phyloP scores from a whole-genome alignment of 75 land plant genomes.

The Ceratopteris richardii region DNA sequence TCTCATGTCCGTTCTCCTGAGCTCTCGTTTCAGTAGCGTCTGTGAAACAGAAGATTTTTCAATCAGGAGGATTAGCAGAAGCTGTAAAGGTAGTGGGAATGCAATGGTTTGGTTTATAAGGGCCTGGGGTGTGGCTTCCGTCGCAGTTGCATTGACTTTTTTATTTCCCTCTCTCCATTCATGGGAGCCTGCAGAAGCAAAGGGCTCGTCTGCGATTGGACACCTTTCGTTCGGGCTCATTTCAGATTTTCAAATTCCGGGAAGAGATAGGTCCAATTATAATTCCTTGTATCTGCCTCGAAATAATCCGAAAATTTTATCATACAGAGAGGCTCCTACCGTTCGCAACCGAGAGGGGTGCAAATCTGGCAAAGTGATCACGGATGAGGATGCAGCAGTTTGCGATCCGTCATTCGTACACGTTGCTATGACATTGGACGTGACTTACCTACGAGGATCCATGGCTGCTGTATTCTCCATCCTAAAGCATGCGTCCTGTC shows the following conservation, averaged over 20 bases:
- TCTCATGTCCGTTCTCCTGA: background rate
- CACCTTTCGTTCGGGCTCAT: background rate
- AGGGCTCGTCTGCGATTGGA: background rate
- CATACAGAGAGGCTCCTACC: constrained; percentile 31
- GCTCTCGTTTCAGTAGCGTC: background rate
- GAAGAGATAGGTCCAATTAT: constrained; percentile 1
- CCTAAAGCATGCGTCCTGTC: constrained; percentile 54
- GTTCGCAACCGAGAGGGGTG: constrained; percentile 72
- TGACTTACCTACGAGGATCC: constrained; percentile 50
- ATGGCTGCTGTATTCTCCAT: constrained; percentile 65
- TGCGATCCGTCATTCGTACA: constrained; percentile 45
- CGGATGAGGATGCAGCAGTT: background rate
- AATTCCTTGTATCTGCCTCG: too few species aligned
- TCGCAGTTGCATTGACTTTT: constrained; percentile 36
- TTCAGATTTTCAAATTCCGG: background rate
- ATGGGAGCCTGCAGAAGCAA: constrained; percentile 73
- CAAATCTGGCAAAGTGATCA: constrained; percentile 23
- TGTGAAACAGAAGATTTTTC: background rate
- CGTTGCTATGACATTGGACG: constrained; percentile 45
- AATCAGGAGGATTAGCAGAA: background rate
- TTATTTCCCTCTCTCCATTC: constrained; percentile 56
- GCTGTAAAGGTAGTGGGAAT: background rate
- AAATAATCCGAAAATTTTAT: too few species aligned
- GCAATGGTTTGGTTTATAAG: constrained; percentile 40
- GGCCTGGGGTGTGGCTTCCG: constrained; percentile 44